phyloP scores from a whole-genome alignment of 2,329 filamentous ascomycete species.

The Emergomyces africanus region DNA sequence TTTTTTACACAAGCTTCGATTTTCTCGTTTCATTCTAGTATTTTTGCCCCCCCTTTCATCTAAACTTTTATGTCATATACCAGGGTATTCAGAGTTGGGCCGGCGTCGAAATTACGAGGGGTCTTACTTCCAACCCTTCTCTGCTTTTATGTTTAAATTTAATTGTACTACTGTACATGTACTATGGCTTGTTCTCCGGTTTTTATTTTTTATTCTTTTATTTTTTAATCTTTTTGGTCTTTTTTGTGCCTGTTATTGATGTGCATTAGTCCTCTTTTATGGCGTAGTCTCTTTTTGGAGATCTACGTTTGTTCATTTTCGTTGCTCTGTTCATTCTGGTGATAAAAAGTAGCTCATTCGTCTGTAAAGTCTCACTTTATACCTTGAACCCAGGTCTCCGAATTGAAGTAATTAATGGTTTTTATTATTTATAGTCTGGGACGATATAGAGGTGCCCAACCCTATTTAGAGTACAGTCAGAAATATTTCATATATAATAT shows the following conservation, averaged over 20 bases:
- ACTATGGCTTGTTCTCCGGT: neutral
- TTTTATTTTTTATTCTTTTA: too few relatives aligned
- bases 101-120: constrained; percentile 6
- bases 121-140: neutral
- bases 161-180: neutral
- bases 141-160: neutral
- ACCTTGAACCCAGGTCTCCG: too few relatives aligned
- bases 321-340: neutral
- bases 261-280: neutral
- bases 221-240: too few relatives aligned
- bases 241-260: neutral
- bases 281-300: neutral
- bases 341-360: neutral
- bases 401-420: too few relatives aligned
- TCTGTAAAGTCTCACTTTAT: neutral
- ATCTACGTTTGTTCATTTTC: neutral
- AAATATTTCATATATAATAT: neutral
- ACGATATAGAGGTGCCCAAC: neutral
- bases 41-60: neutral
- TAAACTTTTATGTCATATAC: constrained; percentile 7
- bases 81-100: constrained; percentile 8
- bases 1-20: neutral
- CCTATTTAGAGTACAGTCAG: neutral
- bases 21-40: neutral
- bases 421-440: too few relatives aligned